Conservation (phyloP, 2,329 filamentous ascomycete species). For the Colletotrichum orbiculare region DNA sequence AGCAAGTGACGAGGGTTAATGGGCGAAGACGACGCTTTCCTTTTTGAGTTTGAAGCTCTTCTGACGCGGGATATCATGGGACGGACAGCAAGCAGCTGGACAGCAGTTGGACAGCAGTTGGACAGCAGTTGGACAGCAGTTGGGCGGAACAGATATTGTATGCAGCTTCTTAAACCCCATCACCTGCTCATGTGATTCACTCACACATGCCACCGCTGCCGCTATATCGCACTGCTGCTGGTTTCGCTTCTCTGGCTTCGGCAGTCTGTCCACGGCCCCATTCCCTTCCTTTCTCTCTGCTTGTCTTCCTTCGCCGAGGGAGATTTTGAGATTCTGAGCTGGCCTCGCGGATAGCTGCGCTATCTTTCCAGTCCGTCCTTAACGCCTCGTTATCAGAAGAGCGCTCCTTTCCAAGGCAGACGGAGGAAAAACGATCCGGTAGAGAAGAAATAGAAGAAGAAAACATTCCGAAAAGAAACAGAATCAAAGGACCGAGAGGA, state of each 20-base stretch:
- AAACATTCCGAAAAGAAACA: neutral
- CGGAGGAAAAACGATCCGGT: too few relatives aligned
- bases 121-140: too few relatives aligned
- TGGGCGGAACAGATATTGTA: neutral
- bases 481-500: conserved; percentile 2
- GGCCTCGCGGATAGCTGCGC: conserved; percentile 35
- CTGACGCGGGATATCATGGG: too few relatives aligned
- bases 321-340: conserved; percentile 29
- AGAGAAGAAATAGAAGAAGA: neutral
- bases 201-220: neutral
- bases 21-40: too few relatives aligned
- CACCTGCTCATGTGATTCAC: conserved; percentile 13
- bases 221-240: neutral
- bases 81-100: too few relatives aligned
- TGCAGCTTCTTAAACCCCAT: conserved; percentile 22
- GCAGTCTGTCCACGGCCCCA: conserved; percentile 17
- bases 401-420: neutral
- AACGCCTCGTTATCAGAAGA: neutral
- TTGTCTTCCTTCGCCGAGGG: too few relatives aligned
- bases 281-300: conserved; percentile 19
- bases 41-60: conserved; percentile 8
- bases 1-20: too few relatives aligned
- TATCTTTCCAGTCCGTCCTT: conserved; percentile 14
- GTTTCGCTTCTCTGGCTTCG: conserved; percentile 7
- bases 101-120: too few relatives aligned